phyloP scores from a whole-genome alignment of 1,284 basidiomycete genomes.

The Ganoderma meredithae region DNA sequence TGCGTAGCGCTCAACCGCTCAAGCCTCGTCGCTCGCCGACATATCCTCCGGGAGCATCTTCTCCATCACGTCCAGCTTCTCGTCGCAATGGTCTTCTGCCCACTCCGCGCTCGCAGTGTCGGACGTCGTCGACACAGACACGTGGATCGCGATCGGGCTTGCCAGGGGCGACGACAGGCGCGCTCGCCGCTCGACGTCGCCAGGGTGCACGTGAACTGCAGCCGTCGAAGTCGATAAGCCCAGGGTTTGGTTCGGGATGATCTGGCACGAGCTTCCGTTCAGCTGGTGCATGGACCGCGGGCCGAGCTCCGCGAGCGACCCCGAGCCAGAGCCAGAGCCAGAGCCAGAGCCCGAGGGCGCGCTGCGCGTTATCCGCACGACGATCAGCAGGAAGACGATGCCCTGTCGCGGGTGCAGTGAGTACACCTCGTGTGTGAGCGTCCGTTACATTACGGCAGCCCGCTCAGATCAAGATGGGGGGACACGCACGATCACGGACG shows the following conservation, averaged over 20 bases:
- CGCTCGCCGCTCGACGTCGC: slow-evolving; percentile 4
- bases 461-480: not conserved
- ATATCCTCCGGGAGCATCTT: not conserved
- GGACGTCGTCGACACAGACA: slow-evolving; percentile 8
- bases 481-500: slow-evolving; percentile 30
- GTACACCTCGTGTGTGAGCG: not conserved
- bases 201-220: not conserved
- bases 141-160: slow-evolving; percentile 3
- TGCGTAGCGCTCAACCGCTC: not conserved
- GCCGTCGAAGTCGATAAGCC: not conserved
- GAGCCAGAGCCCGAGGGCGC: not conserved
- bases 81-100: not conserved
- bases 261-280: slow-evolving; percentile 6
- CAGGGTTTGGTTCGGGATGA: not conserved
- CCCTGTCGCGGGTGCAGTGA: slow-evolving; percentile 17
- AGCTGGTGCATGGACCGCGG: slow-evolving; percentile 7
- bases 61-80: not conserved
- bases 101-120: slow-evolving; percentile 1
- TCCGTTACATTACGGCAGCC: not conserved
- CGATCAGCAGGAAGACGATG: slow-evolving; percentile 31
- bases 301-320: not conserved
- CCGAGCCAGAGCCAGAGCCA: not conserved
- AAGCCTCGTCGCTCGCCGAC: not conserved
- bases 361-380: slow-evolving; percentile 24
- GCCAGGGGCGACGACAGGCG: slow-evolving; percentile 2